Evolutionary conservation across 495 filamentous ascomycete species (phyloP).

Genomic region (Neurospora sp.): DNA sequence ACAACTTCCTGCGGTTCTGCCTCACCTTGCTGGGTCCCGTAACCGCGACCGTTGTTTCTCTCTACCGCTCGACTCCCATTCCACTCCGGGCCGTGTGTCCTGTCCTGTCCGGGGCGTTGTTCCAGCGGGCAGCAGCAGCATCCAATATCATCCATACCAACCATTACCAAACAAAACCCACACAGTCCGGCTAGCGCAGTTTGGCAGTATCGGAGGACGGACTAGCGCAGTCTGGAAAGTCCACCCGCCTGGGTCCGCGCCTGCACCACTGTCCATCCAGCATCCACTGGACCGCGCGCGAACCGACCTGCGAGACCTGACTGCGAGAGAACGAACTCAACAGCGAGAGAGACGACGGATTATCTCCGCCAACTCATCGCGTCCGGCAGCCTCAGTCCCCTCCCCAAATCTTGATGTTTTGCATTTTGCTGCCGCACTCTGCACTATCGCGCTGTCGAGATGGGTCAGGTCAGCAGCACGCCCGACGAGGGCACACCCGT

Average conservation of each 20-base stretch:
- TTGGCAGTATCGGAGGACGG: neutral
- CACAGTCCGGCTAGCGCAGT: neutral
- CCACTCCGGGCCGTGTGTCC: neutral
- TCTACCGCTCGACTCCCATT: neutral
- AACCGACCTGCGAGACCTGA: neutral
- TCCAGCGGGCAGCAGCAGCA: neutral
- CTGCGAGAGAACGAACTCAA: neutral
- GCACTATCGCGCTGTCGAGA: constrained; percentile 32
- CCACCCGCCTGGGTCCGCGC: neutral
- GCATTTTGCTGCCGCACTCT: neutral
- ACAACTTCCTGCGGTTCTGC: neutral
- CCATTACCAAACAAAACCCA: neutral
- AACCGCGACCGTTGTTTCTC: neutral
- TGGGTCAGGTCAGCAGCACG: constrained; percentile 91
- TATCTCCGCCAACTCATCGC: neutral
- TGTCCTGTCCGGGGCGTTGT: neutral
- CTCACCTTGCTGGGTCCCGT: neutral
- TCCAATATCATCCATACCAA: neutral
- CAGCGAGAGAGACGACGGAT: neutral
- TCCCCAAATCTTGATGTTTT: neutral
- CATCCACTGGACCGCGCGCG: neutral
- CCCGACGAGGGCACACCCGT: constrained; percentile 75
- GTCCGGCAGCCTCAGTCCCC: neutral
- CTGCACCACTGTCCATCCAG: neutral
- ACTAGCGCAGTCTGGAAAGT: neutral